Conservation (phyloP, 805 yeast genomes). For the Ogataea corticis region DNA sequence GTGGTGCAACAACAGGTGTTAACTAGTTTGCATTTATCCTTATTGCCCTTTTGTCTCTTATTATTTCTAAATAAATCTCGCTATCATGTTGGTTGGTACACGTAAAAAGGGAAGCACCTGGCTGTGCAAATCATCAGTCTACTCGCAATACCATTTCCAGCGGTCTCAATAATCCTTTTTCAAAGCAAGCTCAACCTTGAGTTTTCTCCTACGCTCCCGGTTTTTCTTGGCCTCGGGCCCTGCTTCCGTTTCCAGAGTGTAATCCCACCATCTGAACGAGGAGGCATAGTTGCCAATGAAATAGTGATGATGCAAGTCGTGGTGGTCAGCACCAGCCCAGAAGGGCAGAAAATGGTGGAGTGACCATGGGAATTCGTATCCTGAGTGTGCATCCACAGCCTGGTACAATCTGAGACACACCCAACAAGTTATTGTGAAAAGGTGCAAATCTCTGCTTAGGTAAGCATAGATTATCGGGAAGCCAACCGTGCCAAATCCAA, state of each 20-base stretch:
- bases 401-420: slow-evolving; percentile 53
- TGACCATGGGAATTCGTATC: slow-evolving; percentile 64
- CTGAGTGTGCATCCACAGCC: slow-evolving; percentile 63
- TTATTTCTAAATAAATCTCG: slow-evolving; percentile 2
- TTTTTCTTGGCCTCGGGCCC: slow-evolving; percentile 52
- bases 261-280: slow-evolving; percentile 61
- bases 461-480: slow-evolving; percentile 57
- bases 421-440: slow-evolving; percentile 56
- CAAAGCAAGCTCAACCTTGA: slow-evolving; percentile 39
- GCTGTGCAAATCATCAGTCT: background rate
- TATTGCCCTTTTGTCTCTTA: background rate
- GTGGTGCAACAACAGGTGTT: background rate
- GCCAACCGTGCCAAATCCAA: slow-evolving; percentile 62
- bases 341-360: slow-evolving; percentile 56
- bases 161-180: slow-evolving; percentile 12
- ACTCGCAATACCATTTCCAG: background rate
- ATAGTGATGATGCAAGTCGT: slow-evolving; percentile 60
- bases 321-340: slow-evolving; percentile 69
- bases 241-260: slow-evolving; percentile 51
- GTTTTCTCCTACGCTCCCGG: slow-evolving; percentile 46
- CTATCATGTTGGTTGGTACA: slow-evolving; percentile 3
- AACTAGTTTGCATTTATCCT: background rate
- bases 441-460: slow-evolving; percentile 47
- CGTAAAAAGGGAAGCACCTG: background rate
- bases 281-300: slow-evolving; percentile 61